phyloP scores from a whole-genome alignment of 75 land plant species.

The Selaginella tamariscina region DNA sequence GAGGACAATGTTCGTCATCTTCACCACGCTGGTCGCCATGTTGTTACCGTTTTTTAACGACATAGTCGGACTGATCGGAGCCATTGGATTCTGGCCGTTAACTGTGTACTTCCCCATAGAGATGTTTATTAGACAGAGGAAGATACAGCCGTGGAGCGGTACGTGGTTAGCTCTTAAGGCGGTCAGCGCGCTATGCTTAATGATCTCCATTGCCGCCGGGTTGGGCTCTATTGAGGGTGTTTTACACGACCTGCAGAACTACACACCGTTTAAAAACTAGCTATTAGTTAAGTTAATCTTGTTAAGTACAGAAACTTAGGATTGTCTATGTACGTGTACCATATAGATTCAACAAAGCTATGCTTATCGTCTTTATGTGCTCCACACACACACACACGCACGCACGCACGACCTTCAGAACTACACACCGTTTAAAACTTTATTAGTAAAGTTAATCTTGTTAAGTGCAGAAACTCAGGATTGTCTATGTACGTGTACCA shows the following conservation, averaged over 20 bases:
- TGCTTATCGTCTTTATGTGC: no score
- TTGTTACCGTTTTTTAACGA: conserved; percentile 28
- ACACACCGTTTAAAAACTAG: not conserved
- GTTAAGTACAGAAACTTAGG: no score
- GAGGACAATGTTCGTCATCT: conserved; percentile 16
- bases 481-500: no score
- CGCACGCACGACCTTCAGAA: no score
- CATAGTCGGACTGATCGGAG: conserved; percentile 22
- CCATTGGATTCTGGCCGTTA: conserved; percentile 23
- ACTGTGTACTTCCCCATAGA: conserved; percentile 27
- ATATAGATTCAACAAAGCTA: no score
- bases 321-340: no score
- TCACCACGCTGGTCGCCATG: conserved; percentile 24
- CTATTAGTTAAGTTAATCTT: no score
- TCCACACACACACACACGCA: no score
- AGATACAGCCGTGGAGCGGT: not conserved
- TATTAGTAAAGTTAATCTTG: no score
- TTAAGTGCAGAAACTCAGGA: no score
- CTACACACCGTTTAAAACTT: no score
- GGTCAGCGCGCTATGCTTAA: conserved; percentile 15
- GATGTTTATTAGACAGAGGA: conserved; percentile 16
- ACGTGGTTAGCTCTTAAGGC: conserved; percentile 15
- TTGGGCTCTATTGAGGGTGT: conserved; percentile 22
- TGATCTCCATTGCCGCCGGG: conserved; percentile 17
- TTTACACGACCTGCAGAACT: conserved; percentile 5